Conservation (phyloP, 164 flowering plant species). For the Sedum album region DNA sequence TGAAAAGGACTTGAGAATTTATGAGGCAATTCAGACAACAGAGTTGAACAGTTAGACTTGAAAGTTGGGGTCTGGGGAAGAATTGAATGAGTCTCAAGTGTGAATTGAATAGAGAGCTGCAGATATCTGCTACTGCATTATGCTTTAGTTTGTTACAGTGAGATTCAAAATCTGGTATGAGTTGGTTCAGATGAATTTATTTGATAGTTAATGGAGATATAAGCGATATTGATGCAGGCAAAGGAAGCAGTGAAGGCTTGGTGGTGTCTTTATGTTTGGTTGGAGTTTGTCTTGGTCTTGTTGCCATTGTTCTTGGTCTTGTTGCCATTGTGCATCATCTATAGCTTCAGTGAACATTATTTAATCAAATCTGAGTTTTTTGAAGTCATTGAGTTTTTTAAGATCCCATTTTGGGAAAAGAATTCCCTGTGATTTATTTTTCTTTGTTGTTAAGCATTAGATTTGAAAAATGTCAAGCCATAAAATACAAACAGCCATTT, state of each 20-base stretch:
- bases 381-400: too few relatives aligned
- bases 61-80: not conserved
- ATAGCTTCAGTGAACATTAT: too few relatives aligned
- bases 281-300: too few relatives aligned
- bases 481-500: too few relatives aligned
- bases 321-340: too few relatives aligned
- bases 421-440: too few relatives aligned
- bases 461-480: too few relatives aligned
- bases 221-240: not conserved
- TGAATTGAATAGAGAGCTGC: constrained; percentile 1
- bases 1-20: not conserved
- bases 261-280: too few relatives aligned
- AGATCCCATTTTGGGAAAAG: too few relatives aligned
- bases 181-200: not conserved
- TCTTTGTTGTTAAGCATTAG: too few relatives aligned
- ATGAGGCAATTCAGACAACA: not conserved
- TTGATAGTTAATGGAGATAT: not conserved
- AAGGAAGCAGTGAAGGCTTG: not conserved
- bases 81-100: not conserved
- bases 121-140: not conserved
- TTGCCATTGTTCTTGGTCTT: too few relatives aligned
- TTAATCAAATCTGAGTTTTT: too few relatives aligned
- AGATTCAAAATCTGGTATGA: not conserved
- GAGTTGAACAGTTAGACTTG: not conserved
- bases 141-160: not conserved